These are phyloP conservation scores for Phytophthora cryptogea DNA, from an alignment of 352 stramenopile species.

Conservation along the genomic window DNA sequence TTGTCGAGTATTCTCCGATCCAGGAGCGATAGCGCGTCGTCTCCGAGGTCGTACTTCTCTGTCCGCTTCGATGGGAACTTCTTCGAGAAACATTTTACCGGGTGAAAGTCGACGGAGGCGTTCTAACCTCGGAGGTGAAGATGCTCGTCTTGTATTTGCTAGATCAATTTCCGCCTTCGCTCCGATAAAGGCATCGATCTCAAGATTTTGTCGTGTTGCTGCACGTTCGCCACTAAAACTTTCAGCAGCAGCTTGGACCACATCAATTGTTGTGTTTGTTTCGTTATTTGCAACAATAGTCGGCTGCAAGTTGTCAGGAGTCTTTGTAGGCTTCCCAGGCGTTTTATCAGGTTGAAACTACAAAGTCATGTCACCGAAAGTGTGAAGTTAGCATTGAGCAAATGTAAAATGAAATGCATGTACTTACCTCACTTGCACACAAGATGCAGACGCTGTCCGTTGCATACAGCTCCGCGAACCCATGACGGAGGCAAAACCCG, in stretches of 20 bases:
- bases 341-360: conserved; percentile 26
- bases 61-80: neutral
- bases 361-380: neutral
- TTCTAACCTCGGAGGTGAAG: conserved; percentile 14
- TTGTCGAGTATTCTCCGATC: neutral
- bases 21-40: conserved; percentile 5
- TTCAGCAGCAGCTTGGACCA: neutral
- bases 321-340: neutral
- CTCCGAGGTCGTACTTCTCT: neutral
- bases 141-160: conserved; percentile 11
- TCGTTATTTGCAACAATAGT: neutral
- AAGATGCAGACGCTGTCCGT: conserved; percentile 55
- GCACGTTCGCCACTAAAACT: conserved; percentile 1
- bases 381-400: neutral
- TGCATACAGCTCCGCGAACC: conserved; percentile 38
- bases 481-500: conserved; percentile 68
- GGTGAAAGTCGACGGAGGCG: conserved; percentile 1
- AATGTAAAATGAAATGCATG: neutral
- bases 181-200: neutral
- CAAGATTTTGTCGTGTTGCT: neutral
- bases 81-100: conserved; percentile 1
- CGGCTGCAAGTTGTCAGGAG: neutral
- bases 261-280: neutral
- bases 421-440: conserved; percentile 53
- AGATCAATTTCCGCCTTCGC: neutral